phyloP scores from a whole-genome alignment of 352 stramenopile species.

The Globisporangium yorkense region DNA sequence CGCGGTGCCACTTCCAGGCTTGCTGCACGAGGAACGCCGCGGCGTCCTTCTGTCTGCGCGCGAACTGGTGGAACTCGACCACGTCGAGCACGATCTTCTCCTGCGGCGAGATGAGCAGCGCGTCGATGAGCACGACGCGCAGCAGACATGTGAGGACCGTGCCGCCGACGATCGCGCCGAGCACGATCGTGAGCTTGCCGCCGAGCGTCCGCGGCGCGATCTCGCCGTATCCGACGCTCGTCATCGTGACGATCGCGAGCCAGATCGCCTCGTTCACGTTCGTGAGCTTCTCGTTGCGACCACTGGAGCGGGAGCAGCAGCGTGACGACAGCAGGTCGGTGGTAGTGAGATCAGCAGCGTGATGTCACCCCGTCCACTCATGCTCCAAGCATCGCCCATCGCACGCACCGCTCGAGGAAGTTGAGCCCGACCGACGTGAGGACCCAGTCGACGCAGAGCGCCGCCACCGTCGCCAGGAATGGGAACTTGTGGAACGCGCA shows the following conservation, averaged over 20 bases:
- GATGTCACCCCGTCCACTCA: neutral
- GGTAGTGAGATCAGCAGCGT: neutral
- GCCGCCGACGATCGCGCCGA: slow-evolving; percentile 51
- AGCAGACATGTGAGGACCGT: slow-evolving; percentile 55
- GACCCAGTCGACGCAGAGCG: slow-evolving; percentile 45
- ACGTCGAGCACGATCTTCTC: slow-evolving; percentile 58
- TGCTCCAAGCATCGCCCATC: neutral
- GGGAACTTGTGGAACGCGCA: slow-evolving; percentile 48
- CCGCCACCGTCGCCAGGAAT: slow-evolving; percentile 27
- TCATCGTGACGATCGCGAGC: slow-evolving; percentile 68
- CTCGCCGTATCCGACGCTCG: slow-evolving; percentile 56
- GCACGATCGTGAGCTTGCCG: slow-evolving; percentile 48
- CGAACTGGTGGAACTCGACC: slow-evolving; percentile 47
- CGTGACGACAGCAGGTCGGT: neutral
- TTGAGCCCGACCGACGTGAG: slow-evolving; percentile 51
- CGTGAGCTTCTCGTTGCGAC: slow-evolving; percentile 33
- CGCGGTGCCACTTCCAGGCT: slow-evolving; percentile 28
- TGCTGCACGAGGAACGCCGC: slow-evolving; percentile 45
- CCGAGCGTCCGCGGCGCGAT: slow-evolving; percentile 38
- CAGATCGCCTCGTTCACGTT: slow-evolving; percentile 45
- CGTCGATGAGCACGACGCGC: slow-evolving; percentile 54
- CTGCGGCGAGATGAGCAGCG: slow-evolving; percentile 42
- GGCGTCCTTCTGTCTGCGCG: slow-evolving; percentile 30
- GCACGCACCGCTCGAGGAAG: slow-evolving; percentile 42
- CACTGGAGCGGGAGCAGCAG: slow-evolving; percentile 10